phyloP scores from a whole-genome alignment of 345 rosid genomes.

The Lumnitzera racemosa region DNA sequence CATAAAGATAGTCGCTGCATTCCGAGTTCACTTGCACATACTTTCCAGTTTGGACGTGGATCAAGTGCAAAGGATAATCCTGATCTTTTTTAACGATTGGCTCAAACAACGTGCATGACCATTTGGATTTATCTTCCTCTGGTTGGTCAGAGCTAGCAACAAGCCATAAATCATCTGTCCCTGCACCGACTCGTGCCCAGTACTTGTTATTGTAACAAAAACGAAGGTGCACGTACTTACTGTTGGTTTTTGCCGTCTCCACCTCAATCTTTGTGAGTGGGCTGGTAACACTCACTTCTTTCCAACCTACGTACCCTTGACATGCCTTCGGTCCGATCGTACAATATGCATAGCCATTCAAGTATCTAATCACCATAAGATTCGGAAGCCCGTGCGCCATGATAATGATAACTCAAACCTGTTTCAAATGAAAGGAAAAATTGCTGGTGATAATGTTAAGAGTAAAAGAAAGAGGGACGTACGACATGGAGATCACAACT shows the following conservation, averaged over 20 bases:
- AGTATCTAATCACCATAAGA: too few relatives aligned
- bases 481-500: too few relatives aligned
- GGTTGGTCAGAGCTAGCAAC: constrained; percentile 8
- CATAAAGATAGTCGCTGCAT: too few relatives aligned
- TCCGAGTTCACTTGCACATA: neutral
- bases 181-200: too few relatives aligned
- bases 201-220: neutral
- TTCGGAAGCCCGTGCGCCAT: too few relatives aligned
- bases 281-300: neutral
- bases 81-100: neutral
- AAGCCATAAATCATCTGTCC: neutral
- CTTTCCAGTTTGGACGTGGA: neutral
- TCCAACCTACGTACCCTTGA: too few relatives aligned
- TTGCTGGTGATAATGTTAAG: too few relatives aligned
- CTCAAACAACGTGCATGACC: constrained; percentile 15
- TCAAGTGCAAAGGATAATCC: neutral
- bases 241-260: neutral
- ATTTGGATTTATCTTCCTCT: constrained; percentile 7
- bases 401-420: too few relatives aligned
- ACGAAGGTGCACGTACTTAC: constrained; percentile 3
- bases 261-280: neutral
- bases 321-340: too few relatives aligned
- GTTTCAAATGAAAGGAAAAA: too few relatives aligned
- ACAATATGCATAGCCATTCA: too few relatives aligned
- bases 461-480: too few relatives aligned